Evolutionary conservation across 176 grass and related monocot species (phyloP).

Genomic region (Hordeum marinum): DNA sequence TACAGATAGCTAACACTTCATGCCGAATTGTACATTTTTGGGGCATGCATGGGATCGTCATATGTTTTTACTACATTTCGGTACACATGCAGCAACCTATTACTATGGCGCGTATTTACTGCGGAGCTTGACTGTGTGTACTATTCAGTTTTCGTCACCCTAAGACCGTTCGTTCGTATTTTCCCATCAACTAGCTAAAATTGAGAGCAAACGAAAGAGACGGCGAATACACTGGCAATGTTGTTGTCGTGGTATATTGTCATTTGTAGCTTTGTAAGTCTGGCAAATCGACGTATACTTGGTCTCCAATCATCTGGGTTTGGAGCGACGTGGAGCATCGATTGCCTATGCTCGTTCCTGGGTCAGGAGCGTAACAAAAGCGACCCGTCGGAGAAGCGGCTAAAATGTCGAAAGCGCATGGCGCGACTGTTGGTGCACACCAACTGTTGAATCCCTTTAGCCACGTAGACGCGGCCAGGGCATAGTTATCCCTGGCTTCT

Average conservation of each 20-base stretch:
- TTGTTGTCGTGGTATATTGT: neutral
- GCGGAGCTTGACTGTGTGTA: neutral
- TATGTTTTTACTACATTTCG: neutral
- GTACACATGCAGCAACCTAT: neutral
- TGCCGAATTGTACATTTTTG: neutral
- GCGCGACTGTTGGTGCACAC: neutral
- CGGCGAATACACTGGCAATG: neutral
- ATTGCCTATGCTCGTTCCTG: neutral
- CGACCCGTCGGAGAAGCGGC: neutral
- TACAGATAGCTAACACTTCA: neutral
- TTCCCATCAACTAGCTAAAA: too few relatives aligned
- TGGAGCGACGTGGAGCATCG: constrained; percentile 16
- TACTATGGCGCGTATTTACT: neutral
- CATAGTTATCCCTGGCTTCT: neutral
- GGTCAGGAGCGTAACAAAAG: neutral
- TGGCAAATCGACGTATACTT: neutral
- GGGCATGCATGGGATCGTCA: neutral
- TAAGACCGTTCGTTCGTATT: too few relatives aligned
- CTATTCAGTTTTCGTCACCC: too few relatives aligned
- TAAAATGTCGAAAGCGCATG: neutral
- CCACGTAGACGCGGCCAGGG: neutral
- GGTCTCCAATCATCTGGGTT: neutral
- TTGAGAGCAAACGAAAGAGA: neutral
- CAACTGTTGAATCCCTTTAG: constrained; percentile 6
- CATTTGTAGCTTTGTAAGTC: neutral